Conservation (phyloP, 148 eudicot species). For the Limonium bicolor region DNA sequence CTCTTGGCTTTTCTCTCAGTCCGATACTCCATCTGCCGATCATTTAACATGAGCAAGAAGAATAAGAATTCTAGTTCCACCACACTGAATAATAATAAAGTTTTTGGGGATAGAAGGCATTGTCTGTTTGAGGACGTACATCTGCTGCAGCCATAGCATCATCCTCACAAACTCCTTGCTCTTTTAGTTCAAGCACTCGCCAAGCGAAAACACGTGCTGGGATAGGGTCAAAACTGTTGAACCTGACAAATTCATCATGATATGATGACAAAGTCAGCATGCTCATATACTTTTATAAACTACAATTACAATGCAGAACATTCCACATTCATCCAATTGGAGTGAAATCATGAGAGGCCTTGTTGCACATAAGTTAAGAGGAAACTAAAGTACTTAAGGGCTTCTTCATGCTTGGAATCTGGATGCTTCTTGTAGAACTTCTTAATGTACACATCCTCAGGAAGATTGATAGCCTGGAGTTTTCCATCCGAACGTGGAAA, state of each 20-base stretch:
- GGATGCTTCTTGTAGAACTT: conserved; percentile 61
- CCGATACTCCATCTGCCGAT: conserved; percentile 65
- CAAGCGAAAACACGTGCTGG: conserved; percentile 64
- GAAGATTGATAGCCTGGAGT: conserved; percentile 44
- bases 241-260: too few species aligned
- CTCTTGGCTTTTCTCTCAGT: conserved; percentile 44
- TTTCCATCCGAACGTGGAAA: conserved; percentile 64
- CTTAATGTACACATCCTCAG: conserved; percentile 64
- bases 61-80: too few species aligned
- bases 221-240: conserved; percentile 41
- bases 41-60: neutral
- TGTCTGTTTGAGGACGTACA: conserved; percentile 21
- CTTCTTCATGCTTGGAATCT: conserved; percentile 65
- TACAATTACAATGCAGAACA: too few species aligned
- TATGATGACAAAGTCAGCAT: too few species aligned
- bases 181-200: conserved; percentile 74
- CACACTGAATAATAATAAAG: neutral
- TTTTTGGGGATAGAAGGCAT: neutral
- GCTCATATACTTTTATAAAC: too few species aligned
- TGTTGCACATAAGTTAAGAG: too few species aligned
- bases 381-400: conserved; percentile 85
- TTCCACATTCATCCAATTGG: too few species aligned
- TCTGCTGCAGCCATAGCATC: conserved; percentile 78
- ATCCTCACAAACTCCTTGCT: conserved; percentile 57
- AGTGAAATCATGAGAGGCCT: too few species aligned